Evolutionary conservation across 768 basidiomycete genomes (phyloP), one percentile per base, ranked within the genome.

Genomic region (Tubosaeta sp.): DNA sequence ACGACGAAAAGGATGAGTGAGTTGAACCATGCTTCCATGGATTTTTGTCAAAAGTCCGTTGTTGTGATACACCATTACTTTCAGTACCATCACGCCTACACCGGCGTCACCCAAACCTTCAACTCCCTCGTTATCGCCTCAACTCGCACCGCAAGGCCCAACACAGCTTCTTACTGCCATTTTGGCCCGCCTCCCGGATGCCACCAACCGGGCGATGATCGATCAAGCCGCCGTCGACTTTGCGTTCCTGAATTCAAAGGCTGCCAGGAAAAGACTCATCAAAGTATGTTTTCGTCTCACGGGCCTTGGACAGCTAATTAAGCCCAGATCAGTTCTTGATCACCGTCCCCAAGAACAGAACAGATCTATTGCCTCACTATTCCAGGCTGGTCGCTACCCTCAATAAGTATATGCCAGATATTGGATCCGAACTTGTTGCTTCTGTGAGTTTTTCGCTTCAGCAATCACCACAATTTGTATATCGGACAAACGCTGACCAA

Each of bases 221-320:
- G 96, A 99, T 65, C 91, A 95, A 69, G 86, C 87, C 25, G 94
- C 94, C 0, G 82, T 97, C 34, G 95, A 99, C 55, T 99, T 99
- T 67, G 91, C 93, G 0, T 92, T 94, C 62, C 74, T 99, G 51
- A 99, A 98, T 64, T 94, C 93, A 38, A 98, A 98, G 67, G 93
- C 95, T 19, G 91, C 94, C 12, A 76, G 96, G 59, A 98, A 95
- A 67, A 73, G 96, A 49, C 77, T 97, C 35, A 76, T 91, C 57
- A 94, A 85, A 80, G 94, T 94, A 39, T 49, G 56, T 48, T 43
- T 55, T 22, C 42, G 49, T 38, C 14, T 3, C 27, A n/a, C 34
- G 21, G n/a, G 29, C 41, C 21, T 48, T 42, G 46, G 21, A 4
- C 58, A 47, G 38, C 52, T 49, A 35, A 22, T 58, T 55, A 24